These are phyloP conservation scores for Sarocladium oryzae DNA, from an alignment of 2,329 filamentous ascomycete genomes.

Conservation along the genomic window DNA sequence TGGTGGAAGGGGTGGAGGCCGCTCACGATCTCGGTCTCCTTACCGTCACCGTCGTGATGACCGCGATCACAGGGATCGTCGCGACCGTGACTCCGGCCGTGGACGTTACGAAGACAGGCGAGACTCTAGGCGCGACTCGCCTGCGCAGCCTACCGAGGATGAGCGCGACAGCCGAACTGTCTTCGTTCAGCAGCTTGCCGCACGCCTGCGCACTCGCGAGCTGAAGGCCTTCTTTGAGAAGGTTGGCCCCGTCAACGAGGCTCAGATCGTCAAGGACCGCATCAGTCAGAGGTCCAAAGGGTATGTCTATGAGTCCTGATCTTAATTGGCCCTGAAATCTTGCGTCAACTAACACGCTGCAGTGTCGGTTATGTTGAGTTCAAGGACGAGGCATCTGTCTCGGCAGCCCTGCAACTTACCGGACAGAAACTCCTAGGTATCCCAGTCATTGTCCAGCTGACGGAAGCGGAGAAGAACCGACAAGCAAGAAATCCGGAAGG, in stretches of 20 bases:
- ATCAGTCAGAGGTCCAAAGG: conserved; percentile 97
- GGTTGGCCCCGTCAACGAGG: conserved; percentile 89
- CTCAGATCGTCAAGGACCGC: conserved; percentile 96
- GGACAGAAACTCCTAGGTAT: conserved; percentile 98
- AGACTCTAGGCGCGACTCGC: conserved; percentile 41
- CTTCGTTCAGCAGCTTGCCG: conserved; percentile 96
- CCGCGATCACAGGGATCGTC: conserved; percentile 42
- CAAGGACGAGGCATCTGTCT: conserved; percentile 89
- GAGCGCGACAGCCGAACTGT: conserved; percentile 95
- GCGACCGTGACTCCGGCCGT: conserved; percentile 45
- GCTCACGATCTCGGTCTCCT: conserved; percentile 68
- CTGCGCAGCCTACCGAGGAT: conserved; percentile 81
- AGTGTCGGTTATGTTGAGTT: conserved; percentile 99
- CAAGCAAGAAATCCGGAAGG: conserved; percentile 80
- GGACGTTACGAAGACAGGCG: conserved; percentile 43
- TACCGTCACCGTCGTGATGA: conserved; percentile 50
- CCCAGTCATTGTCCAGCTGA: conserved; percentile 95
- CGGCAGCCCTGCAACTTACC: conserved; percentile 92
- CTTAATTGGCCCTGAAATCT: background rate
- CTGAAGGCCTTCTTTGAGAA: conserved; percentile 94
- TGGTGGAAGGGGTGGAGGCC: conserved; percentile 40
- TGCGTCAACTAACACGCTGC: conserved; percentile 33
- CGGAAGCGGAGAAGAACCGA: conserved; percentile 98
- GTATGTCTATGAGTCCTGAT: conserved; percentile 44
- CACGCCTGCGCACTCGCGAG: conserved; percentile 84